These are phyloP conservation scores for Thraustochytrium aureum DNA, from an alignment of 352 stramenopile species.

Conservation along the genomic window DNA sequence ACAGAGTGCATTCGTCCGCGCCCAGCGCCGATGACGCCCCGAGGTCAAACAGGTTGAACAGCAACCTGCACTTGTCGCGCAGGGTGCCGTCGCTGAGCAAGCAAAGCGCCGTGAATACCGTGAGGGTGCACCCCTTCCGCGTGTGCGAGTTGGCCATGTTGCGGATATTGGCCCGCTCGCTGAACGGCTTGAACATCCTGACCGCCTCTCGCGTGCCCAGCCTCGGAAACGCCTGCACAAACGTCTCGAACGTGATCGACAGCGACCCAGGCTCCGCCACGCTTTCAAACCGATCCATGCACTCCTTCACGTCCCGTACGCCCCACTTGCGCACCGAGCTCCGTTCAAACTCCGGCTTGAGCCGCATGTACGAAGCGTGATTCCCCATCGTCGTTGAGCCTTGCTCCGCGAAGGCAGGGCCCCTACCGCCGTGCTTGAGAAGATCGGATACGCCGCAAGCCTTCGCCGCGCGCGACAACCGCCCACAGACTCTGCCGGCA, in stretches of 20 bases:
- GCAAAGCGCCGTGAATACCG: constrained; percentile 45
- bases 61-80: constrained; percentile 27
- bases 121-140: constrained; percentile 11
- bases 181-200: constrained; percentile 37
- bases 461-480: too few relatives aligned
- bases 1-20: constrained; percentile 32
- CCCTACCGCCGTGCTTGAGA: background rate
- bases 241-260: constrained; percentile 26
- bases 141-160: background rate
- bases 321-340: constrained; percentile 8
- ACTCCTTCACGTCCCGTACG: background rate
- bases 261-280: background rate
- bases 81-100: constrained; percentile 14
- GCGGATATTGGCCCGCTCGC: constrained; percentile 27
- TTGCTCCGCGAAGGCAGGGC: too few relatives aligned
- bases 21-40: background rate
- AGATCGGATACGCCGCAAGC: background rate
- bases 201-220: constrained; percentile 12
- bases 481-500: too few relatives aligned
- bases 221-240: constrained; percentile 5
- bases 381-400: constrained; percentile 3
- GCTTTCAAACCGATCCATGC: background rate
- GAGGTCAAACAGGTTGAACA: constrained; percentile 45
- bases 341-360: constrained; percentile 17
- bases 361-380: background rate